Conservation (phyloP, 805 yeast species). For the Candida awuae region DNA sequence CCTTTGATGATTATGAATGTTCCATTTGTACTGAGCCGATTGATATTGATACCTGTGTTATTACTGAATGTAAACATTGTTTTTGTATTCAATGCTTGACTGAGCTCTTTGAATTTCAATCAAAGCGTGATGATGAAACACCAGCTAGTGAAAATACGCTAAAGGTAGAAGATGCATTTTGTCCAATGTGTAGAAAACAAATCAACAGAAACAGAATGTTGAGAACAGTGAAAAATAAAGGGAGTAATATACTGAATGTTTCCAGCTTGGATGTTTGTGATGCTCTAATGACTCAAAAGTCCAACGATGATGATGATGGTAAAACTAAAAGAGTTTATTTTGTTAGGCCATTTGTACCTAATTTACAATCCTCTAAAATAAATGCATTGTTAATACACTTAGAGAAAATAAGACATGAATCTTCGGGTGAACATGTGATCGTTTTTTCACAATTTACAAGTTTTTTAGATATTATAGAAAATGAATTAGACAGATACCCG, state of each 20-base stretch:
- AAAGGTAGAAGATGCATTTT: slow-evolving; percentile 39
- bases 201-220: slow-evolving; percentile 45
- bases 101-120: slow-evolving; percentile 67
- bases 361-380: slow-evolving; percentile 61
- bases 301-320: not conserved
- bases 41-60: slow-evolving; percentile 38
- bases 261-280: slow-evolving; percentile 2
- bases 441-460: slow-evolving; percentile 89
- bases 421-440: slow-evolving; percentile 65
- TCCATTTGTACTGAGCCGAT: slow-evolving; percentile 75
- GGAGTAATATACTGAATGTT: not conserved
- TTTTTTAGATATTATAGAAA: slow-evolving; percentile 66
- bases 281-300: slow-evolving; percentile 7
- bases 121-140: slow-evolving; percentile 4
- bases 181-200: slow-evolving; percentile 68
- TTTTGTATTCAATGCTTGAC: slow-evolving; percentile 68
- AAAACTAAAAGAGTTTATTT: slow-evolving; percentile 19
- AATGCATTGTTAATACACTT: slow-evolving; percentile 60
- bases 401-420: slow-evolving; percentile 41
- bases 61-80: slow-evolving; percentile 72
- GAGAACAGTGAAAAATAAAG: slow-evolving; percentile 27
- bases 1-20: slow-evolving; percentile 54
- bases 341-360: slow-evolving; percentile 39
- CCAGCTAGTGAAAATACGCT: not conserved
- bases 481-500: slow-evolving; percentile 40